Evolutionary conservation across 1,284 basidiomycete species (phyloP).

Genomic region (Calocybe gambosa): DNA sequence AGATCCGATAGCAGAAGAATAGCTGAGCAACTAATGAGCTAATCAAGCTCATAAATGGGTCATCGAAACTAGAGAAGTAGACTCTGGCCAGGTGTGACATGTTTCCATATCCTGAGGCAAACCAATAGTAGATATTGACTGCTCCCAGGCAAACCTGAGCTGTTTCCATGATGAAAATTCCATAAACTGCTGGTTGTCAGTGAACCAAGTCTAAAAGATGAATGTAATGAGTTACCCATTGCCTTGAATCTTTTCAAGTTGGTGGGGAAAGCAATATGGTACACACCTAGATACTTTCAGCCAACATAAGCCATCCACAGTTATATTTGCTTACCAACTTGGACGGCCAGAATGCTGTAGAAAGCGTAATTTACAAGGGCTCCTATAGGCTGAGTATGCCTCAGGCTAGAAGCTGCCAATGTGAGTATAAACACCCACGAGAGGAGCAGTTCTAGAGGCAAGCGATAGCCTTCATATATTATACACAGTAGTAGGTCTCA

Average conservation of each 20-base stretch:
- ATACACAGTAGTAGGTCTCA: too few species aligned
- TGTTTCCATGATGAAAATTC: slow-evolving; percentile 13
- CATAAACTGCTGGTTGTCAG: slow-evolving; percentile 12
- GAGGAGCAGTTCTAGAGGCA: slow-evolving; percentile 2
- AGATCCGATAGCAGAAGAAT: slow-evolving; percentile 20
- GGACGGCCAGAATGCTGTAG: slow-evolving; percentile 3
- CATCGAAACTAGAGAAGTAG: slow-evolving; percentile 15
- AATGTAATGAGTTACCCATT: slow-evolving; percentile 11
- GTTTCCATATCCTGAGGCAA: slow-evolving; percentile 17
- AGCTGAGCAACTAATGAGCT: slow-evolving; percentile 16
- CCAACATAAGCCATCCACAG: background rate
- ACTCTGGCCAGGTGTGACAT: slow-evolving; percentile 11
- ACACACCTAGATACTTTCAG: slow-evolving; percentile 12
- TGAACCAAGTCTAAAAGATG: background rate
- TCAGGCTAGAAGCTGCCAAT: background rate
- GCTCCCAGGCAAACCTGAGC: slow-evolving; percentile 13
- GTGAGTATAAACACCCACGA: background rate
- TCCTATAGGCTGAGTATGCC: background rate
- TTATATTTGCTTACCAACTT: slow-evolving; percentile 4
- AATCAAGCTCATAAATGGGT: slow-evolving; percentile 16
- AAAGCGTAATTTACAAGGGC: slow-evolving; percentile 3
- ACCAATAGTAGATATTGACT: slow-evolving; percentile 18
- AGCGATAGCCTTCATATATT: background rate
- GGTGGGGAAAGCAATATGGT: slow-evolving; percentile 15
- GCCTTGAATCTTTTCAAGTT: slow-evolving; percentile 9